Conservation (phyloP, 1,139 yeast genomes). For the Suhomyces choctaworum region DNA sequence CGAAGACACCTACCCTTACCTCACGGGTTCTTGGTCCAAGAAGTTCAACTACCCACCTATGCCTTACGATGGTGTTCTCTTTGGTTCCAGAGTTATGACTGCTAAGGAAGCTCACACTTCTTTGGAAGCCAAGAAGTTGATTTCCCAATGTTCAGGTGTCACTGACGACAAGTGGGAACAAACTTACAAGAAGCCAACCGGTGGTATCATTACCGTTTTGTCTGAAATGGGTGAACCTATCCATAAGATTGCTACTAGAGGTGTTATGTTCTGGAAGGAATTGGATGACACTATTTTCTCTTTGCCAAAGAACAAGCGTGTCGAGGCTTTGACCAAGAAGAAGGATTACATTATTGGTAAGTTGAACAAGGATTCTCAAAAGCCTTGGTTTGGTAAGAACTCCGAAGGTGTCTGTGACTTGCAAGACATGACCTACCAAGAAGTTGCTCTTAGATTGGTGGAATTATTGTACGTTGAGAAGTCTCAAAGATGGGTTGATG, state of each 20-base stretch:
- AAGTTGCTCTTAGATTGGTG: slow-evolving; percentile 83
- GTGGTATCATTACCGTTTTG: slow-evolving; percentile 93
- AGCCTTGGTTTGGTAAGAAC: slow-evolving; percentile 93
- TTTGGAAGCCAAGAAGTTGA: slow-evolving; percentile 88
- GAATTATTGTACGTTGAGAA: slow-evolving; percentile 85
- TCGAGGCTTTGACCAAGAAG: slow-evolving; percentile 79
- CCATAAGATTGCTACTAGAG: slow-evolving; percentile 97
- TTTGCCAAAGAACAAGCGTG: slow-evolving; percentile 85
- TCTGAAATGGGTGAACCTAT: slow-evolving; percentile 99
- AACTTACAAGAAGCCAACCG: slow-evolving; percentile 92
- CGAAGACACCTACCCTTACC: slow-evolving; percentile 94
- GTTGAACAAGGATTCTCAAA: slow-evolving; percentile 92
- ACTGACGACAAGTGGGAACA: slow-evolving; percentile 87
- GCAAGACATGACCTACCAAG: slow-evolving; percentile 93
- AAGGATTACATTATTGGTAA: slow-evolving; percentile 81
- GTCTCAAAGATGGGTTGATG: slow-evolving; percentile 85
- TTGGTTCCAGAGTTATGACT: slow-evolving; percentile 96
- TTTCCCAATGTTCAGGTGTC: slow-evolving; percentile 89
- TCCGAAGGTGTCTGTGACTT: slow-evolving; percentile 82
- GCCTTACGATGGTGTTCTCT: slow-evolving; percentile 98
- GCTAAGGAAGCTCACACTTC: slow-evolving; percentile 96
- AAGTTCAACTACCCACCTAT: slow-evolving; percentile 88
- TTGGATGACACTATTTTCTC: slow-evolving; percentile 90
- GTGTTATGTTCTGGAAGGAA: slow-evolving; percentile 96
- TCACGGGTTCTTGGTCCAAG: slow-evolving; percentile 94